phyloP scores from a whole-genome alignment of 306 rosid genomes.

The Myrica gale region DNA sequence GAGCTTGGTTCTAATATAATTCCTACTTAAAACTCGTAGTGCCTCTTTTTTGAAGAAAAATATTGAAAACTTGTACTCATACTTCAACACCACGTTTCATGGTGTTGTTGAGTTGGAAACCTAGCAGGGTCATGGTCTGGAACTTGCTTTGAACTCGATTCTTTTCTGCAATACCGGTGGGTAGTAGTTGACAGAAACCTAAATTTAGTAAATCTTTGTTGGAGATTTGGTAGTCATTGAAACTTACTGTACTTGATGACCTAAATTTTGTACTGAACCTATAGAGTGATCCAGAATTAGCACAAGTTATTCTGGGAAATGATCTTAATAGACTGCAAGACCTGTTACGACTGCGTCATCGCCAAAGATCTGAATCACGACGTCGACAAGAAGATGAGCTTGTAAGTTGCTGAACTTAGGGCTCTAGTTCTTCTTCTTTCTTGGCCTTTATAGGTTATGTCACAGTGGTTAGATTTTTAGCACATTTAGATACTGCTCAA shows the following conservation, averaged over 20 bases:
- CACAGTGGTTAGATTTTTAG: neutral
- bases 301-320: slow-evolving; percentile 77
- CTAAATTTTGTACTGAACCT: slow-evolving; percentile 18
- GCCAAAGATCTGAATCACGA: slow-evolving; percentile 50
- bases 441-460: slow-evolving; percentile 14
- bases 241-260: neutral
- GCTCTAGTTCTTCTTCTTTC: slow-evolving; percentile 4
- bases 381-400: slow-evolving; percentile 83
- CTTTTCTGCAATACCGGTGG: slow-evolving; percentile 8
- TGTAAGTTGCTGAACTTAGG: slow-evolving; percentile 46
- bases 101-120: neutral
- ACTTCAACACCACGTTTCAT: too few relatives aligned
- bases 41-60: neutral
- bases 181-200: slow-evolving; percentile 22
- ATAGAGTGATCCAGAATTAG: slow-evolving; percentile 89
- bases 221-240: slow-evolving; percentile 11
- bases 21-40: neutral
- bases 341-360: slow-evolving; percentile 56
- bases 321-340: slow-evolving; percentile 77
- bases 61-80: neutral
- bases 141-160: slow-evolving; percentile 8
- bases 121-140: neutral
- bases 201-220: slow-evolving; percentile 6
- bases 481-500: slow-evolving; percentile 4
- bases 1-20: neutral